Base-by-base conservation (phyloP, 768 basidiomycete species). In the Boletus edulis region DNA sequence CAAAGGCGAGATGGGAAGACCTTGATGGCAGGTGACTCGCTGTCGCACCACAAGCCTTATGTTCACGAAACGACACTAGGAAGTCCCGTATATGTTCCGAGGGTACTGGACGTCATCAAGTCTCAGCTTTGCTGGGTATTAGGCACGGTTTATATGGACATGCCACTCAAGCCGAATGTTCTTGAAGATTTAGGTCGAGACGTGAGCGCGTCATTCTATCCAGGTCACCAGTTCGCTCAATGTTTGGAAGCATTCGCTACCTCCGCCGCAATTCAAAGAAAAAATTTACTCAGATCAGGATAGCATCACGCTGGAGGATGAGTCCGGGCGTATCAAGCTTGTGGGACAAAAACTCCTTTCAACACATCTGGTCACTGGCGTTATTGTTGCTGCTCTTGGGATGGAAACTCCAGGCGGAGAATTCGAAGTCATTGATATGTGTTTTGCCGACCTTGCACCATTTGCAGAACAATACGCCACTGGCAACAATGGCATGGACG, bases 151-250 rank as follows among this genome's bases (percentile, higher is more conserved):
- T 99, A 98, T 70, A 88, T 98, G 85, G 94, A 99, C 56, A 99
- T 99, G 97, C 92, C 94, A 10, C 78, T 98, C 49, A 99, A 99
- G 67, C 96, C 96, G 0, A 98, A 98, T 65, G 91, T 99, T n/a
- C 80, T 99, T 58, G 89, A 94, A 63, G 97, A 99, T 59, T 82
- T 98, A 60, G 93, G 87, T 22, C 81, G 91, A 69, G 94, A 99
- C 63, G 97, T 98, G 65, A 62, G 91, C 78, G 20, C 35, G 20
- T 46, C 38, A 8, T 41, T 45, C 49, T 20, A 57, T 59, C 40
- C 15, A 24, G 22, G 4, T 37, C 32, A 14, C 56, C 53, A 51
- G 46, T 51, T 49, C 32, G 41, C 49, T 52, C 49, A 58, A 32
- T 3, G 43, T 47, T 12, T 46, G 55, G 40, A 66, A 98, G 96